phyloP scores from a whole-genome alignment of 768 basidiomycete species.

The Boletus coccyginus region DNA sequence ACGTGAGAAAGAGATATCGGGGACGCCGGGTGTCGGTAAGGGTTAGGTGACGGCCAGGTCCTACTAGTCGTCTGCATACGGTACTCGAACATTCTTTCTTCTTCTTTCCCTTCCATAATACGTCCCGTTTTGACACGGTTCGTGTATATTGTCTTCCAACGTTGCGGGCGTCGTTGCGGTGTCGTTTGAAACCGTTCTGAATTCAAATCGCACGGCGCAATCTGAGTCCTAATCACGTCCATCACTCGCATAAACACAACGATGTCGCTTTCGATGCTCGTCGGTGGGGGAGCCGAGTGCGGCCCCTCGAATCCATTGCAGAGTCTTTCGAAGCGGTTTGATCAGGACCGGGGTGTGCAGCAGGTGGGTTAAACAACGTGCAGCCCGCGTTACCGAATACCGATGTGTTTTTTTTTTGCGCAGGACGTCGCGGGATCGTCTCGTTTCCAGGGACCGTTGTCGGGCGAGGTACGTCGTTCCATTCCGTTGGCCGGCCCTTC shows the following conservation, averaged over 20 bases:
- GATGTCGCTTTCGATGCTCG: constrained; percentile 82
- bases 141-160: too few species aligned
- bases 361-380: constrained; percentile 47
- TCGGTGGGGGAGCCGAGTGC: constrained; percentile 65
- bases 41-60: neutral
- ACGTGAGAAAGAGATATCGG: constrained; percentile 9
- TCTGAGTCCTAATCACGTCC: neutral
- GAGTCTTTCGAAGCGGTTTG: constrained; percentile 74
- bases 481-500: constrained; percentile 10
- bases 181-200: neutral
- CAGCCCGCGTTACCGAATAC: constrained; percentile 7
- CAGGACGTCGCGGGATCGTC: constrained; percentile 71
- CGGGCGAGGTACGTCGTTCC: constrained; percentile 51
- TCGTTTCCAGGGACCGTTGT: constrained; percentile 39
- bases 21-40: neutral
- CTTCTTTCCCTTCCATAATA: neutral
- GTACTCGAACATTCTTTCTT: neutral
- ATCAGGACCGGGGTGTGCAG: constrained; percentile 73
- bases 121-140: neutral
- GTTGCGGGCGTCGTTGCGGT: neutral
- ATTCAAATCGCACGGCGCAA: neutral
- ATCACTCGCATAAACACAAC: constrained; percentile 24
- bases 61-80: neutral
- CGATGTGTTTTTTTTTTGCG: neutral
- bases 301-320: constrained; percentile 85